These are phyloP conservation scores for Capsicum chinense DNA, from an alignment of 257 asterid genomes.

Conservation along the genomic window DNA sequence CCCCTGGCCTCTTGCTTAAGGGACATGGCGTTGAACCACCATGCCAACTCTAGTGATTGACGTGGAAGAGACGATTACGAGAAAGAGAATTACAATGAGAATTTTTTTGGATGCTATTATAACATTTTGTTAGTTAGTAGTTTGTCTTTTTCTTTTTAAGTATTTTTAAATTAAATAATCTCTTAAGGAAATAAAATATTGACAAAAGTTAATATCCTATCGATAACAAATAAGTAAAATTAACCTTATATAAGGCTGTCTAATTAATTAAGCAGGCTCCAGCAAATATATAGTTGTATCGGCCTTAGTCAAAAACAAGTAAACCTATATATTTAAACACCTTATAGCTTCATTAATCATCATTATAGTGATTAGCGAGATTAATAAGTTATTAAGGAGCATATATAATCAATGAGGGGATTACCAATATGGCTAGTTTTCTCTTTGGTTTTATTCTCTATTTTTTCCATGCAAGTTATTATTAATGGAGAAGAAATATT, in stretches of 20 bases:
- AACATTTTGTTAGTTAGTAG: background rate
- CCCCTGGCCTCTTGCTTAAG: no score
- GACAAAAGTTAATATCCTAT: background rate
- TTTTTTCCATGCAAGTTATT: background rate
- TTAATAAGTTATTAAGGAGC: background rate
- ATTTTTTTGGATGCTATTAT: background rate
- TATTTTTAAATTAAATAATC: background rate
- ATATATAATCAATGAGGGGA: background rate
- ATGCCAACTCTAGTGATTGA: background rate
- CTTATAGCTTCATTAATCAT: slow-evolving; percentile 6
- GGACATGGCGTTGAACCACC: no score
- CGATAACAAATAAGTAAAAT: background rate
- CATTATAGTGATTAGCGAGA: slow-evolving; percentile 1
- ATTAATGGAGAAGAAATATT: slow-evolving; percentile 48
- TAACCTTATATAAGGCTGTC: background rate
- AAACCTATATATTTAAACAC: background rate
- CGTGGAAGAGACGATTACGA: background rate
- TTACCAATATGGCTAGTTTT: background rate
- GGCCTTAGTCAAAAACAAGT: background rate
- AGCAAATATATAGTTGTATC: background rate
- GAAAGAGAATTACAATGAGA: slow-evolving; percentile 7
- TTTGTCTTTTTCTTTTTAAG: background rate
- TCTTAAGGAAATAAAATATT: background rate
- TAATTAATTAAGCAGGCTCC: slow-evolving; percentile 22
- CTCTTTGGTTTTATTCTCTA: background rate